phyloP scores from a whole-genome alignment of 2,329 filamentous ascomycete genomes.

The Botryosphaeria dothidea region DNA sequence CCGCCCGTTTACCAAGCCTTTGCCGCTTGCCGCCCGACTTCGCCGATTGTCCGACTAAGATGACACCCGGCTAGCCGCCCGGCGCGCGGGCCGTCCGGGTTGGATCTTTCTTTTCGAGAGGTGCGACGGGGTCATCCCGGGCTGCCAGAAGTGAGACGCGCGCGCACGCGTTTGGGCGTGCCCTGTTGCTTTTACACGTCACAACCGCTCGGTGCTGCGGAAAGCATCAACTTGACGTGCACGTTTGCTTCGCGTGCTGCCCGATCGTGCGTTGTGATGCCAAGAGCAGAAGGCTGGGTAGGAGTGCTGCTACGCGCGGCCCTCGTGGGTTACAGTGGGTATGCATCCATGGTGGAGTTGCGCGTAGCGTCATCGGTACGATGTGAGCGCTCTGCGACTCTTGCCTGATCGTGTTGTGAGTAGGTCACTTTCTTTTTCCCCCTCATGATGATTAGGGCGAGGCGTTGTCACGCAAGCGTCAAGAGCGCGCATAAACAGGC shows the following conservation, averaged over 20 bases:
- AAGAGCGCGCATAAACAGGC: background rate
- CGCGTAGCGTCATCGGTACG: background rate
- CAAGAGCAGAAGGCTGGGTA: background rate
- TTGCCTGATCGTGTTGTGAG: background rate
- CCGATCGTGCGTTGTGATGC: background rate
- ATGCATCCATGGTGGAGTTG: no score
- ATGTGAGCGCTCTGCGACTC: background rate
- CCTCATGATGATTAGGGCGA: background rate
- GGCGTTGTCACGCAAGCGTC: background rate
- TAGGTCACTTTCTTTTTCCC: background rate
- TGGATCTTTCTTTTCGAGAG: background rate
- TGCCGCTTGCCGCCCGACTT: background rate
- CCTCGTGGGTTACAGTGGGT: background rate
- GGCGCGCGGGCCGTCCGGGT: background rate
- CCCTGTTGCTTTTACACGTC: no score
- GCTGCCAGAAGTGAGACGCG: no score
- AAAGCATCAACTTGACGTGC: no score
- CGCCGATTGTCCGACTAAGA: background rate
- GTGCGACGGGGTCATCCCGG: background rate
- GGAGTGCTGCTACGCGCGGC: conserved; percentile 7
- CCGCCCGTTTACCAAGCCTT: background rate
- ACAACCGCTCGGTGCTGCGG: background rate
- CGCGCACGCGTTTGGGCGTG: no score
- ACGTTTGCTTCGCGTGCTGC: background rate
- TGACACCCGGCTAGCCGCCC: background rate